Percentiles rank a stretch among this genome's conserved stretches.
phyloP scores from a whole-genome alignment of 306 rosid species.

The Pueraria montana region DNA sequence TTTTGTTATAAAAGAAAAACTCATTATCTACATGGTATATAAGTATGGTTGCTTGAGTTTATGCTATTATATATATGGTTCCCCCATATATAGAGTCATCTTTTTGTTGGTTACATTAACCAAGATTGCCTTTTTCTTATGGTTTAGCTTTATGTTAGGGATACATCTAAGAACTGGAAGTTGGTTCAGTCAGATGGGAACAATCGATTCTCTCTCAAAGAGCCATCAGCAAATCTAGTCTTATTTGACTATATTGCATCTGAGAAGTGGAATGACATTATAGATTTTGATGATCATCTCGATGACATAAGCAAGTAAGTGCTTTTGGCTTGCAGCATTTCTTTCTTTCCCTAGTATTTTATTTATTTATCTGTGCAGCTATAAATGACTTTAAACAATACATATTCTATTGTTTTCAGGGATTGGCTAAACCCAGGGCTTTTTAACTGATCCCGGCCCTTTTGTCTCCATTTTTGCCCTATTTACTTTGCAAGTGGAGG shows the following conservation, averaged over 20 bases:
- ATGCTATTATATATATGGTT: constrained; percentile 18
- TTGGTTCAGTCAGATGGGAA: constrained; percentile 73
- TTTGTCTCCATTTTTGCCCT: constrained; percentile 32
- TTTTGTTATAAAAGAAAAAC: neutral
- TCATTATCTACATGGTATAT: neutral
- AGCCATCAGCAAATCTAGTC: constrained; percentile 87
- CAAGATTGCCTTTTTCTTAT: constrained; percentile 32
- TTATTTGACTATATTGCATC: constrained; percentile 80
- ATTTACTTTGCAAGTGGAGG: constrained; percentile 42
- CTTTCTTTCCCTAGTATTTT: constrained; percentile 21
- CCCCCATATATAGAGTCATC: constrained; percentile 16
- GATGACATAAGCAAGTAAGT: constrained; percentile 95
- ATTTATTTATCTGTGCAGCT: neutral
- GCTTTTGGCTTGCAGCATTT: neutral
- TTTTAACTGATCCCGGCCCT: constrained; percentile 65
- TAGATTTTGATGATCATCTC: constrained; percentile 95
- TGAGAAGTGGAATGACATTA: constrained; percentile 80
- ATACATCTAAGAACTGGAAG: constrained; percentile 90
- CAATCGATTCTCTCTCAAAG: constrained; percentile 67
- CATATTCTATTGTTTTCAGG: constrained; percentile 59
- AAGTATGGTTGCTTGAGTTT: neutral
- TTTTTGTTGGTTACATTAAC: constrained; percentile 47
- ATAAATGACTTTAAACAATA: constrained; percentile 23
- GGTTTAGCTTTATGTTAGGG: constrained; percentile 83
- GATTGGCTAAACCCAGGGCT: constrained; percentile 96